Evolutionary conservation across 2,329 filamentous ascomycete genomes (phyloP), one percentile per base, ranked within the genome.

Genomic region (Colletotrichum lentis): DNA sequence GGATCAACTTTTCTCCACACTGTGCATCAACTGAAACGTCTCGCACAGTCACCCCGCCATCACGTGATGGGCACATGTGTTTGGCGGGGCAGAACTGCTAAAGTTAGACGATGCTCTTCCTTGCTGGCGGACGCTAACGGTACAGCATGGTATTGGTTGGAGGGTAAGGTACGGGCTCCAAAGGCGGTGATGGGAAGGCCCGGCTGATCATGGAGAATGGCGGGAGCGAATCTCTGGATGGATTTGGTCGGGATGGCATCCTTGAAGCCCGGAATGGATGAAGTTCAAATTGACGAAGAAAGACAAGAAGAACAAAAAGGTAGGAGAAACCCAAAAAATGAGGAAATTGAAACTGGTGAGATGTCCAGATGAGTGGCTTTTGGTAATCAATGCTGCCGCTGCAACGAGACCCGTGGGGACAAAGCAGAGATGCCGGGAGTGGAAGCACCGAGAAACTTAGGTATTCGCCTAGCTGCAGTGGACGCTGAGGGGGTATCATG

Each of bases 31-130:
- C 11, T 20, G 14, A 2, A 7, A 0, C 1, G 22, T 8, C 16
- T 55, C 31, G 20, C 62, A 68, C 65, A 49, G 65, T 68, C 62
- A 68, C 62, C 65, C 65, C 65, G 65, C 65, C 55, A 68, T 68
- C 65, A 68, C 65, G 65, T 68, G 65, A 68, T 44, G 1, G 0
- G 1, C 6, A 12, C 6, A 5, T 8, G 24, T n/a, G 24, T 49
- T 54, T 68, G 65, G 65, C 62, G 65, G 65, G 65, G 65, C 65
- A 68, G 27, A 6, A 3, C 27, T 65, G 49, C 62, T 41, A 20
- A 56, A 60, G 55, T 47, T 35, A 35, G 52, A 67, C 52, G 37
- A 57, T 56, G 64, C 58, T 39, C 39, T 53, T 54, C 62, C 46
- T 41, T 65, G 62, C 47, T 61, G 39, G 22, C 37, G 52, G 44